A percentile compares a stretch with the other conserved stretches of the same genome.
These are phyloP conservation scores for Tylopilus vinaceipallidus DNA, from an alignment of 768 basidiomycete species.

Conservation along the genomic window DNA sequence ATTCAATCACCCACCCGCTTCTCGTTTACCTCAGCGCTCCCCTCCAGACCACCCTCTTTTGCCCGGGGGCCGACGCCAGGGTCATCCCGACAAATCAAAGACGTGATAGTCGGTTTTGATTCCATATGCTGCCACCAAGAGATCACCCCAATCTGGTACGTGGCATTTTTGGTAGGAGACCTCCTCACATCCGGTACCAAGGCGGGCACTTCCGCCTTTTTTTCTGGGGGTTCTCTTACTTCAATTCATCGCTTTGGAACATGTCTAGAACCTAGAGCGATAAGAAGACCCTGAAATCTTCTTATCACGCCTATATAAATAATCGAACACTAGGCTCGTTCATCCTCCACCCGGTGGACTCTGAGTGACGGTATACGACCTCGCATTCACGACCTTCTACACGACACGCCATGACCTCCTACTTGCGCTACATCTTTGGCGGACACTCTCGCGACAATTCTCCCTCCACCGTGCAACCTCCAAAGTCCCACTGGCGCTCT, in stretches of 20 bases:
- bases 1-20: slow-evolving; percentile 24
- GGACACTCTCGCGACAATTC: slow-evolving; percentile 29
- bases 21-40: slow-evolving; percentile 31
- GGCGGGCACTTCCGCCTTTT: slow-evolving; percentile 18
- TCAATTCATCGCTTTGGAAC: slow-evolving; percentile 26
- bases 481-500: slow-evolving; percentile 45
- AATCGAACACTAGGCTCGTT: not conserved
- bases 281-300: slow-evolving; percentile 23
- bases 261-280: slow-evolving; percentile 22
- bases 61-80: not conserved
- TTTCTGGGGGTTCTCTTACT: slow-evolving; percentile 36
- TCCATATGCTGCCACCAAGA: not conserved
- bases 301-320: slow-evolving; percentile 28
- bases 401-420: slow-evolving; percentile 43
- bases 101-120: slow-evolving; percentile 28
- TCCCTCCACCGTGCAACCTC: slow-evolving; percentile 24
- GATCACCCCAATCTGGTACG: slow-evolving; percentile 17
- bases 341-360: slow-evolving; percentile 12
- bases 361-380: slow-evolving; percentile 17
- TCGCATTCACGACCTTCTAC: slow-evolving; percentile 14
- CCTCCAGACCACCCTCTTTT: slow-evolving; percentile 10
- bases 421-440: slow-evolving; percentile 49
- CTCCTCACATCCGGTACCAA: slow-evolving; percentile 15
- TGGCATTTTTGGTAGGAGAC: slow-evolving; percentile 19
- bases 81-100: slow-evolving; percentile 29